Evolutionary conservation across 176 grass and related monocot species (phyloP).

Genomic region (Dactylis glomerata): DNA sequence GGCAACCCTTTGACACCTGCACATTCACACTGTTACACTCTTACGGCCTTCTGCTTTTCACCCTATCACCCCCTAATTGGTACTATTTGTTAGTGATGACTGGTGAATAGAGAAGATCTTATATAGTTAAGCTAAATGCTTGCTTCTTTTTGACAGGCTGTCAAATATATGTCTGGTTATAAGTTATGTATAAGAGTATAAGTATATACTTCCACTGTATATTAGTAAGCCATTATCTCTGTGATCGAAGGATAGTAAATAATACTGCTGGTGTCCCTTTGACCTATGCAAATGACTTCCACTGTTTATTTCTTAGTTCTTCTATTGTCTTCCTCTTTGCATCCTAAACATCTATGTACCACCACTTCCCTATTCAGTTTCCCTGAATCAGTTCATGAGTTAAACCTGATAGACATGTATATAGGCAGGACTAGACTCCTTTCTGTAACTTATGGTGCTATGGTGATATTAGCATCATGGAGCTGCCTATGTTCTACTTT

Average conservation of each 20-base stretch:
- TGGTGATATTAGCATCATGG: neutral
- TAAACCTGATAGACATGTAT: neutral
- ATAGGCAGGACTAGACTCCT: neutral
- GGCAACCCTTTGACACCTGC: neutral
- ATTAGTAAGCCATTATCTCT: neutral
- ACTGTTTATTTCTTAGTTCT: neutral
- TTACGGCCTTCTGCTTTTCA: neutral
- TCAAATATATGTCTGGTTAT: neutral
- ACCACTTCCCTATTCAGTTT: neutral
- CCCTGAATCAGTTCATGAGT: neutral
- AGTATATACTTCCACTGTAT: neutral
- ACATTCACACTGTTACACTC: neutral
- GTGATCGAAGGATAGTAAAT: neutral
- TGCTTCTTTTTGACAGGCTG: neutral
- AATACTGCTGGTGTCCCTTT: neutral
- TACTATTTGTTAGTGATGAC: constrained; percentile 6
- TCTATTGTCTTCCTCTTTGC: neutral
- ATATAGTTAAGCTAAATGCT: neutral
- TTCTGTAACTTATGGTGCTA: neutral
- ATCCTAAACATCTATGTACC: constrained; percentile 1
- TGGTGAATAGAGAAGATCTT: neutral
- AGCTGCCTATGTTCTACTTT: neutral
- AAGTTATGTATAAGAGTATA: neutral
- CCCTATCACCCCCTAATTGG: neutral
- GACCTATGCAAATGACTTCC: neutral